Percentiles rank a stretch among this genome's conserved stretches.
phyloP scores from a whole-genome alignment of 768 basidiomycete genomes.

The Mycena epipterygia region DNA sequence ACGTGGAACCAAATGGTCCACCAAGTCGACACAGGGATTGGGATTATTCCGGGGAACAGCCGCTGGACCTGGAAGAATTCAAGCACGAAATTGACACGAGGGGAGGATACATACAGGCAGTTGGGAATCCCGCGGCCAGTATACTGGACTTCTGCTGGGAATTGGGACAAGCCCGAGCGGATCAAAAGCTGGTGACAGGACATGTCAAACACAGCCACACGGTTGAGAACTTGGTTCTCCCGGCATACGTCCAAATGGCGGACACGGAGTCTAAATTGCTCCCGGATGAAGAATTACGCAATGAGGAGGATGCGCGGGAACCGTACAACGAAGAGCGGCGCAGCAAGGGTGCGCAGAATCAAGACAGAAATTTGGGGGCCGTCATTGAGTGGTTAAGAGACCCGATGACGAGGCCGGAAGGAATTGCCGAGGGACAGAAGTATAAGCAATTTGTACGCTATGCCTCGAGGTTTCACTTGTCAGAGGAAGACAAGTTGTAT shows the following conservation, averaged over 20 bases:
- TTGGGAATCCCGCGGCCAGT: background rate
- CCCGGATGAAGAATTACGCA: background rate
- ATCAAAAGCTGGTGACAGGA: background rate
- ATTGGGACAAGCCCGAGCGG: background rate
- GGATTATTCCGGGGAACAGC: conserved; percentile 24
- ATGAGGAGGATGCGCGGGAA: conserved; percentile 3
- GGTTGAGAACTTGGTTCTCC: background rate
- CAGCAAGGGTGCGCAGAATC: background rate
- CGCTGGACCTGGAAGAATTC: conserved; percentile 28
- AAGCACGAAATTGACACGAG: conserved; percentile 20
- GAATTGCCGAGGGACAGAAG: background rate
- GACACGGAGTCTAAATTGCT: background rate
- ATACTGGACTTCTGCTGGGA: conserved; percentile 1
- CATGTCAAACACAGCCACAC: background rate
- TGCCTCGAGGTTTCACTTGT: conserved; percentile 1
- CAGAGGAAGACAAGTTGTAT: conserved; percentile 8
- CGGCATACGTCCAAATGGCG: conserved; percentile 6
- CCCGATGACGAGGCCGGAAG: background rate
- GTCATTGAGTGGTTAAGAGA: conserved; percentile 14
- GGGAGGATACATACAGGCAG: conserved; percentile 13
- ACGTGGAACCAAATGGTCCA: conserved; percentile 13
- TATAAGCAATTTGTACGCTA: conserved; percentile 11
- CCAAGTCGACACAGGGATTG: conserved; percentile 16
- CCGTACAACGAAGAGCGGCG: conserved; percentile 22
- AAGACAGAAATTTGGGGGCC: background rate